phyloP scores from a whole-genome alignment of 2,329 filamentous ascomycete species.

The Thermochaetoides dissita region DNA sequence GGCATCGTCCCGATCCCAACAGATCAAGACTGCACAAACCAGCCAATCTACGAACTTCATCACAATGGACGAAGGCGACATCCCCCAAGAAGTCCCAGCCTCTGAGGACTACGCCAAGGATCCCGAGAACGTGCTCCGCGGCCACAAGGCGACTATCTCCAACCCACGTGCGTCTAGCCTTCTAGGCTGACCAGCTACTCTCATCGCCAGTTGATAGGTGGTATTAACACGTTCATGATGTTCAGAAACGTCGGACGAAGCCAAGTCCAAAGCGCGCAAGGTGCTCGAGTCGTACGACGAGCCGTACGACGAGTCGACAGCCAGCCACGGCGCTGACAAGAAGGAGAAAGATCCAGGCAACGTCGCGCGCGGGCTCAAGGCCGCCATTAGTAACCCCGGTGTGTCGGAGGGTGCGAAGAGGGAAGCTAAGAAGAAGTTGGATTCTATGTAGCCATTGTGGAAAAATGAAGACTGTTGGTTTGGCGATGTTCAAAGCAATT shows the following conservation, averaged over 20 bases:
- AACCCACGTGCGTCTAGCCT: constrained; percentile 4
- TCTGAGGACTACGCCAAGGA: constrained; percentile 1
- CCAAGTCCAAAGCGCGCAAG: constrained; percentile 4
- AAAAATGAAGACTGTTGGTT: not conserved
- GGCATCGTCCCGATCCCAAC: too few relatives aligned
- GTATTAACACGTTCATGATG: not conserved
- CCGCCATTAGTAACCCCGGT: constrained; percentile 6
- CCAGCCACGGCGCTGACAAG: not conserved
- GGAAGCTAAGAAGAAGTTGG: constrained; percentile 6
- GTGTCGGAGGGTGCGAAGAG: constrained; percentile 8
- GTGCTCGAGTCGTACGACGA: constrained; percentile 6
- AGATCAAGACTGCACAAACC: too few relatives aligned
- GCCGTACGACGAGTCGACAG: constrained; percentile 2
- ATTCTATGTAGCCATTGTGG: not conserved
- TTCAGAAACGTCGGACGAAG: constrained; percentile 1
- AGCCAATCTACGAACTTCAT: not conserved
- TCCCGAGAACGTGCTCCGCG: constrained; percentile 6
- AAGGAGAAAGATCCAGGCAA: constrained; percentile 7
- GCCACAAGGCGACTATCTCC: constrained; percentile 7
- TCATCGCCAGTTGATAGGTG: not conserved
- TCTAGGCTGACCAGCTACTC: not conserved
- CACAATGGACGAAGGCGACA: constrained; percentile 4
- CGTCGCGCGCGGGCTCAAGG: constrained; percentile 6
- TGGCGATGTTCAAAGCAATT: too few relatives aligned
- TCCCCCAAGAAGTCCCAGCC: constrained; percentile 6